These are phyloP conservation scores for Lentinus brumalis DNA, from an alignment of 768 basidiomycete species.

Conservation along the genomic window DNA sequence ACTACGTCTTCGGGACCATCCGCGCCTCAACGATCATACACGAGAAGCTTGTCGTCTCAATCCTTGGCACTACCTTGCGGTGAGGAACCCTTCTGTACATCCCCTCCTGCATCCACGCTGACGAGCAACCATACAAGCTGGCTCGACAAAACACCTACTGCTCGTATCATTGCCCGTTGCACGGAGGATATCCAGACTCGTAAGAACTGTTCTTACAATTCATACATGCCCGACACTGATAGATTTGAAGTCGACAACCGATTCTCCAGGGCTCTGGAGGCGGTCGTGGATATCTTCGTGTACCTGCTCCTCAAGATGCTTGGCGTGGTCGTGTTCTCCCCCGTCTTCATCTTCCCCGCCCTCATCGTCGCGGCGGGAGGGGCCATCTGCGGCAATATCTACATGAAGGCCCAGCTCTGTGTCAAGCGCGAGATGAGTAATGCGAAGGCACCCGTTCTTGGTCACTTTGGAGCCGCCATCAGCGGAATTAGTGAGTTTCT, in stretches of 20 bases:
- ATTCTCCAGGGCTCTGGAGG: constrained; percentile 27
- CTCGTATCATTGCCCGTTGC: constrained; percentile 64
- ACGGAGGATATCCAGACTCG: constrained; percentile 61
- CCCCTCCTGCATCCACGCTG: neutral
- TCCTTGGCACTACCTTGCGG: constrained; percentile 46
- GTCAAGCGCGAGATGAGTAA: constrained; percentile 61
- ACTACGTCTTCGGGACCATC: constrained; percentile 47
- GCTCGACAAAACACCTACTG: constrained; percentile 52
- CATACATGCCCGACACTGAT: neutral
- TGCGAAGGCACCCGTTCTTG: constrained; percentile 49
- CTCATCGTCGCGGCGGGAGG: constrained; percentile 40
- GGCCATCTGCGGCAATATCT: constrained; percentile 47
- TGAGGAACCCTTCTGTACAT: neutral
- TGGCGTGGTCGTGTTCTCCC: constrained; percentile 40
- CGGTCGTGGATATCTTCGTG: constrained; percentile 34
- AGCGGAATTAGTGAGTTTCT: constrained; percentile 43
- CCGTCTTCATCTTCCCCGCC: constrained; percentile 43
- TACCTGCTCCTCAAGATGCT: constrained; percentile 38
- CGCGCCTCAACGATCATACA: constrained; percentile 61
- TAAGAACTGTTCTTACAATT: constrained; percentile 11
- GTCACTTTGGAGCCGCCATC: constrained; percentile 55
- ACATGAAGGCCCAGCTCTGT: constrained; percentile 56
- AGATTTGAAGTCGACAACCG: constrained; percentile 36
- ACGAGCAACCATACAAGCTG: constrained; percentile 34
- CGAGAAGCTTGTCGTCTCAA: constrained; percentile 47